phyloP scores from a whole-genome alignment of 441 rosid genomes.

The Adansonia grandidieri region DNA sequence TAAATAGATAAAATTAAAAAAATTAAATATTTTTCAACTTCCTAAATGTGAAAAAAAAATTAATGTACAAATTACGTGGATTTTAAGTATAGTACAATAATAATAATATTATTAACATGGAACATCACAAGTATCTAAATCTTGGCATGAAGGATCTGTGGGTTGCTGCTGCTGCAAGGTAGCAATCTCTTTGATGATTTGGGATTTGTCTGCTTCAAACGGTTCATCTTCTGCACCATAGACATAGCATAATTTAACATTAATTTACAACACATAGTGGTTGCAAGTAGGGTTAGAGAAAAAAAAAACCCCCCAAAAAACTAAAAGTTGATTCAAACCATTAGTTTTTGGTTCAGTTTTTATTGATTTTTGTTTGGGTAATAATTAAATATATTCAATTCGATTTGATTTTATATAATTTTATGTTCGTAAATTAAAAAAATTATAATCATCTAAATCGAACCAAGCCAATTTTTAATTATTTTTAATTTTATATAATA shows the following conservation, averaged over 20 bases:
- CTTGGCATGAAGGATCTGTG: constrained; percentile 34
- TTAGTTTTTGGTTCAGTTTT: too few relatives aligned
- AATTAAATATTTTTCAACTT: not conserved
- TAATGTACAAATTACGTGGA: not conserved
- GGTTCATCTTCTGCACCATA: constrained; percentile 52
- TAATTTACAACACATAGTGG: not conserved
- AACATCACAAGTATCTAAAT: constrained; percentile 29
- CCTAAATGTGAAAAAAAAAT: not conserved
- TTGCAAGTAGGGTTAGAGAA: too few relatives aligned
- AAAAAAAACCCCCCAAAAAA: too few relatives aligned
- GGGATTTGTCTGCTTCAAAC: constrained; percentile 61
- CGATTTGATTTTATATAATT: too few relatives aligned
- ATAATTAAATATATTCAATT: too few relatives aligned
- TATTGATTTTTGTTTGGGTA: too few relatives aligned
- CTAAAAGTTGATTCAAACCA: too few relatives aligned
- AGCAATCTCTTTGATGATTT: constrained; percentile 54
- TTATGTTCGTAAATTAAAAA: too few relatives aligned
- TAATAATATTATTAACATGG: constrained; percentile 3
- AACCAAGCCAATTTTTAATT: too few relatives aligned
- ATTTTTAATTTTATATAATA: too few relatives aligned
- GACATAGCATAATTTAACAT: not conserved
- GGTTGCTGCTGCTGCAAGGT: constrained; percentile 39
- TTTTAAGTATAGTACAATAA: not conserved
- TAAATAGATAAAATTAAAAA: not conserved
- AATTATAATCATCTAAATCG: too few relatives aligned